Percentiles rank a stretch among this genome's conserved stretches.
These are phyloP conservation scores for Thozetella sp. DNA, from an alignment of 495 filamentous ascomycete genomes.

Conservation along the genomic window DNA sequence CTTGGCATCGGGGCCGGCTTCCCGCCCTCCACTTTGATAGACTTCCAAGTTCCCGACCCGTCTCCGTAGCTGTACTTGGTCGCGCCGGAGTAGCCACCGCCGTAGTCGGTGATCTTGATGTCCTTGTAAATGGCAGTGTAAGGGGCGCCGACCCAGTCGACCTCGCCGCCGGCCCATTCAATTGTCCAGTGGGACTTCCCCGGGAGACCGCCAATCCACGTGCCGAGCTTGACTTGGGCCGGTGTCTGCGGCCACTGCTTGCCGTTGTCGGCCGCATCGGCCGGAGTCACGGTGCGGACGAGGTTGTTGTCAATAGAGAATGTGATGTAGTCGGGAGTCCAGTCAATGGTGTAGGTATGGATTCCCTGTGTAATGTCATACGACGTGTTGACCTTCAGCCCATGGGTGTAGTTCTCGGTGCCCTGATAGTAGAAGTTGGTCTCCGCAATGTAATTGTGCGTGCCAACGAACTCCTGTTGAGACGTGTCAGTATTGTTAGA, in stretches of 20 bases:
- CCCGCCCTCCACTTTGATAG: slow-evolving; percentile 66
- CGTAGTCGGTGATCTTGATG: slow-evolving; percentile 77
- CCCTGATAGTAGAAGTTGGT: slow-evolving; percentile 85
- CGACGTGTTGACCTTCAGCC: slow-evolving; percentile 54
- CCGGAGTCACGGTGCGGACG: slow-evolving; percentile 61
- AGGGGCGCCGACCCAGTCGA: slow-evolving; percentile 70
- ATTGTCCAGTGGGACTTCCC: slow-evolving; percentile 67
- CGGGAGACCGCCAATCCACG: slow-evolving; percentile 76
- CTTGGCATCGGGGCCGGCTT: slow-evolving; percentile 65
- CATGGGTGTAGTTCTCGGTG: slow-evolving; percentile 61
- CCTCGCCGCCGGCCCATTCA: slow-evolving; percentile 71
- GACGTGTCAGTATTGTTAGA: background rate
- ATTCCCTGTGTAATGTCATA: slow-evolving; percentile 56
- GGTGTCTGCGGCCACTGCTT: slow-evolving; percentile 72
- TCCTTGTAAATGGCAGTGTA: slow-evolving; percentile 79
- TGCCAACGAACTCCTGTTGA: slow-evolving; percentile 56
- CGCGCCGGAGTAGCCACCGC: slow-evolving; percentile 70
- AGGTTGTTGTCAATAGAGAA: slow-evolving; percentile 69
- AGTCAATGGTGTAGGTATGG: slow-evolving; percentile 77
- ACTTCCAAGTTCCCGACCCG: slow-evolving; percentile 66
- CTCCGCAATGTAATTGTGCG: slow-evolving; percentile 47
- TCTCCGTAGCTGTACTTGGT: slow-evolving; percentile 69
- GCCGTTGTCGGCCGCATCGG: slow-evolving; percentile 39
- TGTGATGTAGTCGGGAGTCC: slow-evolving; percentile 65
- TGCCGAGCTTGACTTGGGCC: slow-evolving; percentile 69